Evolutionary conservation across 2,329 filamentous ascomycete species (phyloP).

Genomic region (Teratosphaeria viscida): DNA sequence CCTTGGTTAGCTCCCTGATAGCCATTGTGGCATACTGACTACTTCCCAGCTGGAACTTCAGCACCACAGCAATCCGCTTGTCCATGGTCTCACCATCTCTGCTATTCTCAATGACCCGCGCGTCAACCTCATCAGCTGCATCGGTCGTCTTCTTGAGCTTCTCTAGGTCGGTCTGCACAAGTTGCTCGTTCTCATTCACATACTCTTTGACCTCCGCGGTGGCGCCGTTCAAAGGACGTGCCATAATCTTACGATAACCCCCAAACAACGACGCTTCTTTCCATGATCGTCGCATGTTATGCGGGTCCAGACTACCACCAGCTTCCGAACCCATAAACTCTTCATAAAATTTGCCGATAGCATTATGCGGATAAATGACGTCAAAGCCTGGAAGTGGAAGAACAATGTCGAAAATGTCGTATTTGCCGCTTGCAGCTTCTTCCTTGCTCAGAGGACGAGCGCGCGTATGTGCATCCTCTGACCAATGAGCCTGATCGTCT

Average conservation of each 20-base stretch:
- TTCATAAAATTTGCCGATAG: slow-evolving; percentile 71
- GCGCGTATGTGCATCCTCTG: slow-evolving; percentile 51
- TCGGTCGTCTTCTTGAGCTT: slow-evolving; percentile 33
- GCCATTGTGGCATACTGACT: slow-evolving; percentile 83
- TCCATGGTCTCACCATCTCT: slow-evolving; percentile 5
- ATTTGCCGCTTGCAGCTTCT: slow-evolving; percentile 69
- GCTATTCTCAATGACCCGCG: slow-evolving; percentile 5
- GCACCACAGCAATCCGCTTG: slow-evolving; percentile 53
- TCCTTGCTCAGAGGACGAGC: slow-evolving; percentile 64
- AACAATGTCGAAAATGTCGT: slow-evolving; percentile 77
- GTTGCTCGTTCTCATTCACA: slow-evolving; percentile 61
- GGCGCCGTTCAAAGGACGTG: slow-evolving; percentile 52
- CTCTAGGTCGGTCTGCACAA: slow-evolving; percentile 81
- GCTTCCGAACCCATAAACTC: slow-evolving; percentile 72
- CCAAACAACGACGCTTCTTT: slow-evolving; percentile 84
- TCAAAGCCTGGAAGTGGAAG: slow-evolving; percentile 89
- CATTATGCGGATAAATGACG: slow-evolving; percentile 74
- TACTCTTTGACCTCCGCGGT: slow-evolving; percentile 63
- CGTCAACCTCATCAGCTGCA: slow-evolving; percentile 12
- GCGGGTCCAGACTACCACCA: slow-evolving; percentile 70
- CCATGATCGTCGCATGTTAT: slow-evolving; percentile 75
- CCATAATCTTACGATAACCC: slow-evolving; percentile 75
- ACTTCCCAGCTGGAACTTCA: slow-evolving; percentile 66
- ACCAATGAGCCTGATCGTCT: slow-evolving; percentile 44
- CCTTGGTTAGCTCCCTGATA: slow-evolving; percentile 65